Base-by-base conservation (phyloP, 768 basidiomycete species). In the Russula vinacea region DNA sequence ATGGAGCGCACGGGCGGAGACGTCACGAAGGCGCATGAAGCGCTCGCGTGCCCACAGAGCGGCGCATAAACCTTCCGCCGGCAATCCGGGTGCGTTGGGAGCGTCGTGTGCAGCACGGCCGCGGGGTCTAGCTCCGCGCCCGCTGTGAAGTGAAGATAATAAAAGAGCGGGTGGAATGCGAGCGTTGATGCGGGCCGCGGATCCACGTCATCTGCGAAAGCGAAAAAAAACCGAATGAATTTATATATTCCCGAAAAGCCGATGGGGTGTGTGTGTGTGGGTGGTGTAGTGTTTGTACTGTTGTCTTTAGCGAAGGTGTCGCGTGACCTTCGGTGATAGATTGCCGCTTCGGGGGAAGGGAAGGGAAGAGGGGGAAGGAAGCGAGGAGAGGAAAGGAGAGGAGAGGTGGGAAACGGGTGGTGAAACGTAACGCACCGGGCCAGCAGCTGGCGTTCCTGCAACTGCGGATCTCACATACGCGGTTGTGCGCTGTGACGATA, bases 1-100 rank as follows among this genome's bases (percentile, higher is more conserved):
- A 69, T 60, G 14, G 62, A 32, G 24, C 33, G 66, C 37, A 69
- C 68, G 24, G 68, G 68, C 14, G 68, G 68, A 6, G 61, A 64
- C 8, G 66, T 67, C 13, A 26, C 68, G 60, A 64, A 64, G 3
- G 66, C 62, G 49, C 66, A 67, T 0, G 66, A 35, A 16, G 68
- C 68, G 40, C 62, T 55, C 17, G 68, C 61, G 47, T 69, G 68
- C 3, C 55, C 59, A 17, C 55, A 52, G 40, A 69, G 62, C 26
- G 68, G 68, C 2, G 68, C 68, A 45, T 69, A 69, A 19, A 60
- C 24, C 59, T 64, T 60, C 58, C 49, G 62, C 22, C 58, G 55
- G 60, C 68, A 67, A 47, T 67, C 68, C 14, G 68, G 68, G 47
- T 60, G 62, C 14, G 68, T 67, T 2, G 68, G 68, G 24, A 69